Evolutionary conservation across 306 rosid genomes (phyloP).

Genomic region (Macrotyloma uniflorum): DNA sequence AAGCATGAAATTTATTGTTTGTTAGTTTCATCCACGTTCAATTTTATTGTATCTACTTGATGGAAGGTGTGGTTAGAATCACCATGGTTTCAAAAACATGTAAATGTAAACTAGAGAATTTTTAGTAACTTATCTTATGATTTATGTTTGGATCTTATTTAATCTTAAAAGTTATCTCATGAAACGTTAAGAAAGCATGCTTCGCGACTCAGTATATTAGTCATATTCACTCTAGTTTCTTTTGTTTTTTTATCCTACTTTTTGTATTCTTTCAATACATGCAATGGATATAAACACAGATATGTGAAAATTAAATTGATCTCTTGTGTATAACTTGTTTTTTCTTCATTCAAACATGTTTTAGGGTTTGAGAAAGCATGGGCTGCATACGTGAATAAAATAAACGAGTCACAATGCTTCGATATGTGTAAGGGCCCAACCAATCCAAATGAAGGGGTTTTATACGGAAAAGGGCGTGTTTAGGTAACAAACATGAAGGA

Average conservation of each 20-base stretch:
- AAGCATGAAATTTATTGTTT: no score
- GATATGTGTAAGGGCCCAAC: not conserved
- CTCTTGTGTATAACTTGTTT: not conserved
- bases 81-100: no score
- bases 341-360: not conserved
- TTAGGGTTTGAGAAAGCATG: not conserved
- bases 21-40: no score
- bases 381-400: not conserved
- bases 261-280: not conserved
- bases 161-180: no score
- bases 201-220: not conserved
- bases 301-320: not conserved
- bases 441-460: not conserved
- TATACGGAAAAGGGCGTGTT: no score
- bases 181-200: not conserved
- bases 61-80: no score
- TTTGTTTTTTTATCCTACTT: not conserved
- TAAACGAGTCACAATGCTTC: not conserved
- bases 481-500: no score
- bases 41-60: no score
- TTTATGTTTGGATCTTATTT: no score
- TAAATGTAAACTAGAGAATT: no score
- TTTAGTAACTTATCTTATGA: no score
- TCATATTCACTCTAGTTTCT: not conserved
- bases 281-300: not conserved